A percentile compares a stretch with the other conserved stretches of the same genome.
phyloP scores from a whole-genome alignment of 805 yeast genomes.

The Teunomyces atbi region DNA sequence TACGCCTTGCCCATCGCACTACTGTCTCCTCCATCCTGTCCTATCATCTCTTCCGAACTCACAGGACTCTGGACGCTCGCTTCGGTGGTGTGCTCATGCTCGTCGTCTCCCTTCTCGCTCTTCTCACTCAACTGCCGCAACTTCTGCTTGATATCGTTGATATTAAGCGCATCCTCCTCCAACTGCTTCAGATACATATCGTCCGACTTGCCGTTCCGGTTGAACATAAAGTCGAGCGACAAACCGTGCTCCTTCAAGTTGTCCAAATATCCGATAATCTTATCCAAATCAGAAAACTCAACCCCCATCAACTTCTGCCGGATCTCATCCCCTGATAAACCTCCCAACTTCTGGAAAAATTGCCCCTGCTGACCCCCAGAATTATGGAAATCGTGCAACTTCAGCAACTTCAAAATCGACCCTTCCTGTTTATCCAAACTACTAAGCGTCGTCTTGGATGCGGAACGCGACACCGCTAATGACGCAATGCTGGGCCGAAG shows the following conservation, averaged over 20 bases:
- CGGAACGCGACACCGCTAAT: constrained; percentile 15
- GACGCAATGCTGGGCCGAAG: constrained; percentile 12
- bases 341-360: constrained; percentile 12
- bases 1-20: constrained; percentile 17
- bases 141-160: constrained; percentile 12
- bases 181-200: constrained; percentile 3
- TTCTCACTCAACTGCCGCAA: constrained; percentile 4
- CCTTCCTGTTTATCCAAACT: constrained; percentile 43
- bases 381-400: constrained; percentile 22
- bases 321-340: constrained; percentile 38
- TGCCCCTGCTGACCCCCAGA: constrained; percentile 4
- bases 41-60: neutral
- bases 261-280: constrained; percentile 30
- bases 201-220: constrained; percentile 4
- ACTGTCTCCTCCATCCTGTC: constrained; percentile 5
- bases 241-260: constrained; percentile 33
- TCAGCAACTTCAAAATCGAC: constrained; percentile 35
- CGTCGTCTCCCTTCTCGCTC: neutral
- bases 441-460: constrained; percentile 32
- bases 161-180: constrained; percentile 11
- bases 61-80: neutral
- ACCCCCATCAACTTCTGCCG: constrained; percentile 29
- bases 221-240: constrained; percentile 23
- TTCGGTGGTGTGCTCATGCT: neutral
- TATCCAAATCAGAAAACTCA: constrained; percentile 34